Evolutionary conservation across 768 basidiomycete genomes (phyloP), one percentile per base, ranked within the genome.

Genomic region (Pisolithus marmoratus): DNA sequence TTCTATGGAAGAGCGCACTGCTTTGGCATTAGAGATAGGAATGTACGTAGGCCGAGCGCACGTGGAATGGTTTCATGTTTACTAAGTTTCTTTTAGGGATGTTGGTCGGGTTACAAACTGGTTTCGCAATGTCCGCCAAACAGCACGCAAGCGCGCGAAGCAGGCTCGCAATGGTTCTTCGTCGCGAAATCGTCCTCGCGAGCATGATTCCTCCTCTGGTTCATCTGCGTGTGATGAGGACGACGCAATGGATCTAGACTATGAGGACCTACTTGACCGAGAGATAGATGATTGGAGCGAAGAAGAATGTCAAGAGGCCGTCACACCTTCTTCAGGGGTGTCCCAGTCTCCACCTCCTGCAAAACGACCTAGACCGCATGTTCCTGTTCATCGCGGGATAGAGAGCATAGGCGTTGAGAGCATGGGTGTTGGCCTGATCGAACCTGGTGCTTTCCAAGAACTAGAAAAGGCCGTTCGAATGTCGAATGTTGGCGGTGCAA

Each of bases 91-190:
- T n/a, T 54, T 51, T 48, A 84, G 81, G 88, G 88, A 91, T 68
- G 67, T 90, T 51, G 84, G 83, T 57, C 89, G 88, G 69, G 87
- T 91, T 48, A 89, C 88, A 17, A 91, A 91, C 65, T 91, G 88
- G 88, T 90, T 90, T 75, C 77, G 88, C 34, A 91, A 91, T 63
- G 75, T 90, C 52, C 80, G 88, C 36, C 88, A 91, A 70, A 86
- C 85, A 17, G 78, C 87, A n/a, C 72, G 87, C 40, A 89, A 83
- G 67, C 81, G 87, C 22, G 77, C 79, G 51, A 82, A 76, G 69
- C 79, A 71, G 56, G 64, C 69, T 72, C 76, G 58, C 69, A 72
- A 20, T 44, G 45, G 31, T 23, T 51, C 60, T 9, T 43, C 36
- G 36, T 20, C 36, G 8, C 51, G 38, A 29, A 15, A 77, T 72